Evolutionary conservation across 1,284 basidiomycete species (phyloP), one percentile per base, ranked within the genome.

Genomic region (Naganishia sp.): DNA sequence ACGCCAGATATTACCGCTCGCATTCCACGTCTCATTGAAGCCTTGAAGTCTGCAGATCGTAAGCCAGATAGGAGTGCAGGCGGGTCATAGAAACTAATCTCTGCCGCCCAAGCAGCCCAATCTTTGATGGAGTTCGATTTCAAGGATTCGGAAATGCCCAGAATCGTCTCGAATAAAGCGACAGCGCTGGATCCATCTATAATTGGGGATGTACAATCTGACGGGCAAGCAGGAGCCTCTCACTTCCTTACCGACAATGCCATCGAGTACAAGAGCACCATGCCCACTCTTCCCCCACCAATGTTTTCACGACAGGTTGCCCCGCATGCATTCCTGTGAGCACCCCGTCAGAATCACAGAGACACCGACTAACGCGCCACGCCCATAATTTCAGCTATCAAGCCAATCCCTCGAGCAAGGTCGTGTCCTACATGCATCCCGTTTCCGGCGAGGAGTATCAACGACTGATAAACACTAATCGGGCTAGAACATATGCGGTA

Each of bases 11-110:
- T 83, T 73, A 78, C 85, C 25, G 90, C 94, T 73, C 86, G 87
- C 3, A 81, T 92, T 3, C 79, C 86, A 2, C 81, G 86, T 67
- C 78, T 96, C 61, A 86, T 89, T 2, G 72, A 83, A 13, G 86
- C 90, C 0, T 88, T 96, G 85, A 84, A 86, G 54, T 82, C 82
- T 3, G 86, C 94, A 82, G 88, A 96, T 73, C 89, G 93, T 94
- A 74, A 54, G 78, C 70, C 23, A 7, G 23, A 25, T 52, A 21
- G 21, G 7, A 36, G 28, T 28, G 7, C 36, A 39, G 36, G 9
- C 7, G 36, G 36, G 9, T 36, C 36, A 18, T 9, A 42, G 21
- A 43, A n/a, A 5, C n/a, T 54, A 39, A 23, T 44, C 13, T 52
- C 9, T 36, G n/a, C 52, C 28, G 28, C 31, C 33, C 46, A 21